Conservation (phyloP, 2,329 filamentous ascomycete species). For the Acrocalymma vagum region DNA sequence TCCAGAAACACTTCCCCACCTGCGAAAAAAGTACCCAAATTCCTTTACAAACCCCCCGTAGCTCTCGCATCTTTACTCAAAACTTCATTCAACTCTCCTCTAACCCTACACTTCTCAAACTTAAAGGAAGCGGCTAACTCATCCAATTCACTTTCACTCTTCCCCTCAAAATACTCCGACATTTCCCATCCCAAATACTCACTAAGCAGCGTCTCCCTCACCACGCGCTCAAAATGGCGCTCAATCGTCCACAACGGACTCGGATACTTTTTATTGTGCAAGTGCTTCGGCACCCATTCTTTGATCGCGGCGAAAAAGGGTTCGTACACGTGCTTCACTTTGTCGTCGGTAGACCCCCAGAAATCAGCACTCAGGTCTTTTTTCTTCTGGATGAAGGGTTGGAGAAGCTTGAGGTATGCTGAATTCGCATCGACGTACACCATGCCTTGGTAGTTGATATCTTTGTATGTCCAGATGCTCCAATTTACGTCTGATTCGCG, state of each 20-base stretch:
- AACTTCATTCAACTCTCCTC: conserved; percentile 11
- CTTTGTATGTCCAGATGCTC: conserved; percentile 26
- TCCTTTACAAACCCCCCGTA: no score
- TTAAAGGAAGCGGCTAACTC: conserved; percentile 12
- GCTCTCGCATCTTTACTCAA: conserved; percentile 11
- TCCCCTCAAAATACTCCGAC: conserved; percentile 16
- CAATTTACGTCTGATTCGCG: conserved; percentile 14
- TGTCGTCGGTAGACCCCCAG: conserved; percentile 16
- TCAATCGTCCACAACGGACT: conserved; percentile 13
- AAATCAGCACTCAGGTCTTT: conserved; percentile 15
- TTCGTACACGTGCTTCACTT: conserved; percentile 18
- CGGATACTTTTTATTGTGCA: conserved; percentile 20
- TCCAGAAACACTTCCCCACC: no score
- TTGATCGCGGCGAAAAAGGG: conserved; percentile 15
- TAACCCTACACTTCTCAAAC: conserved; percentile 17
- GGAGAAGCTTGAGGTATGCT: conserved; percentile 16
- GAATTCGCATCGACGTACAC: conserved; percentile 16
- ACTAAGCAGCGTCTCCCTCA: conserved; percentile 15
- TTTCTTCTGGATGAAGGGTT: conserved; percentile 22
- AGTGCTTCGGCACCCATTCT: conserved; percentile 13
- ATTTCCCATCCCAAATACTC: conserved; percentile 19
- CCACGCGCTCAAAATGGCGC: conserved; percentile 13
- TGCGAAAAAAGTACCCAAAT: no score
- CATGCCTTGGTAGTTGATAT: conserved; percentile 24
- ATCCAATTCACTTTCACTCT: conserved; percentile 17